Conservation (phyloP, 495 filamentous ascomycete genomes). For the Xylaria acuta region DNA sequence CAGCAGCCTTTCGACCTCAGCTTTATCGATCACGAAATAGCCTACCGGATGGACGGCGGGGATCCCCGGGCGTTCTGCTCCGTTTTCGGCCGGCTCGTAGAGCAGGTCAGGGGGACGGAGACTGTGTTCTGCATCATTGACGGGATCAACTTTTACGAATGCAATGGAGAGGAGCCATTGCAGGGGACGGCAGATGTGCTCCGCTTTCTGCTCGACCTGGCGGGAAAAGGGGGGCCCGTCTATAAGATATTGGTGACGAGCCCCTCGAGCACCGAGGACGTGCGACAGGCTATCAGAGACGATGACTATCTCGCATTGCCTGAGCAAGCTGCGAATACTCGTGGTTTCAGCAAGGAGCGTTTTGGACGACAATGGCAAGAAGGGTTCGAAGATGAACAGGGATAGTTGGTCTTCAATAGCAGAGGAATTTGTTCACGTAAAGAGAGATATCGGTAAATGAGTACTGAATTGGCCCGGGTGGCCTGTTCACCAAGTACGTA, state of each 20-base stretch:
- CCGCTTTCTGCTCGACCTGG: background rate
- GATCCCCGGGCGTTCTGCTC: slow-evolving; percentile 1
- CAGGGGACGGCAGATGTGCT: slow-evolving; percentile 1
- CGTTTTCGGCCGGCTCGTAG: slow-evolving; percentile 1
- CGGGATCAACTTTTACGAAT: slow-evolving; percentile 5
- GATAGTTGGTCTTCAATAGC: background rate
- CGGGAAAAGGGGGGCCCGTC: background rate
- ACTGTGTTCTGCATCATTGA: slow-evolving; percentile 9
- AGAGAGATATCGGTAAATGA: too few species aligned
- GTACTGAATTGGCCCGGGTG: too few species aligned
- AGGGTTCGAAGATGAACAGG: background rate
- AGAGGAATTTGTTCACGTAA: background rate
- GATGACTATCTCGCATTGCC: slow-evolving; percentile 14
- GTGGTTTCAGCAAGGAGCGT: slow-evolving; percentile 12
- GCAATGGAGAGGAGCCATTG: background rate
- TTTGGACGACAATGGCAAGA: slow-evolving; percentile 2
- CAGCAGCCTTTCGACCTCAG: slow-evolving; percentile 6
- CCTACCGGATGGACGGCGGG: background rate
- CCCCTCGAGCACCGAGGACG: slow-evolving; percentile 8
- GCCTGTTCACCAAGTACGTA: too few species aligned
- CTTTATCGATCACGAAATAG: background rate
- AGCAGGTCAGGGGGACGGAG: background rate
- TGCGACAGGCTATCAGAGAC: slow-evolving; percentile 10
- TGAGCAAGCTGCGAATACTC: slow-evolving; percentile 2
- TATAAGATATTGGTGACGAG: slow-evolving; percentile 9